Evolutionary conservation across 768 basidiomycete genomes (phyloP), one percentile per base, ranked within the genome.

Genomic region (Lactarius trivialis): DNA sequence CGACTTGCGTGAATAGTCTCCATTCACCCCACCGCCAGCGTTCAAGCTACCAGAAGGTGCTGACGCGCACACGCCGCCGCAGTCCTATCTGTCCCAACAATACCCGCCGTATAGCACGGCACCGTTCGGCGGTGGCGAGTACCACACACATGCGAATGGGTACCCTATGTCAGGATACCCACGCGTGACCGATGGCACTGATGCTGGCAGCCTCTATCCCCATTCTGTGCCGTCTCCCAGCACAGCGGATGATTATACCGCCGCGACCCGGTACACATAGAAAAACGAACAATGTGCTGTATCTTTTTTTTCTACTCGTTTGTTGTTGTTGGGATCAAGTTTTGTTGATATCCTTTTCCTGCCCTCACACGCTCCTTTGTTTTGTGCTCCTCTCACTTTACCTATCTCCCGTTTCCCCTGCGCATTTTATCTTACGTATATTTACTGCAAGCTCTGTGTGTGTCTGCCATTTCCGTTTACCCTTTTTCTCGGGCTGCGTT

Each of bases 351-450:
- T 63, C 61, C 57, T 55, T 48, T 49, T 33, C 37, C 28, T 52
- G 32, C 15, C 52, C 52, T n/a, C 28, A 7, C 50, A 28, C 50
- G 12, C 50, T 32, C 50, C 28, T 28, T 51, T 32, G 28, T 32
- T 32, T n/a, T 32, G 28, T 32, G n/a, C 12, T 36, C 26, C 17
- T 39, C 52, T 36, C 33, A 53, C 41, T 53, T 62, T 28, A 9
- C 49, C 26, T 34, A 30, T 33, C 15, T 56, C 41, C 24, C 17
- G 36, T 33, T 58, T 28, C 26, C 33, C 63, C 55, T 56, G 55
- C 39, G 55, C 63, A 62, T 57, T 58, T 49, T 65, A 65, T 65
- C 61, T 65, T 65, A 65, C 64, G 43, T 53, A 58, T 65, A 65
- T 65, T 65, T 65, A 65, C 61, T 41, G 49, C 63, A 64, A 57